Evolutionary conservation across 257 asterid genomes (phyloP).

Genomic region (Fraxinus anomala): DNA sequence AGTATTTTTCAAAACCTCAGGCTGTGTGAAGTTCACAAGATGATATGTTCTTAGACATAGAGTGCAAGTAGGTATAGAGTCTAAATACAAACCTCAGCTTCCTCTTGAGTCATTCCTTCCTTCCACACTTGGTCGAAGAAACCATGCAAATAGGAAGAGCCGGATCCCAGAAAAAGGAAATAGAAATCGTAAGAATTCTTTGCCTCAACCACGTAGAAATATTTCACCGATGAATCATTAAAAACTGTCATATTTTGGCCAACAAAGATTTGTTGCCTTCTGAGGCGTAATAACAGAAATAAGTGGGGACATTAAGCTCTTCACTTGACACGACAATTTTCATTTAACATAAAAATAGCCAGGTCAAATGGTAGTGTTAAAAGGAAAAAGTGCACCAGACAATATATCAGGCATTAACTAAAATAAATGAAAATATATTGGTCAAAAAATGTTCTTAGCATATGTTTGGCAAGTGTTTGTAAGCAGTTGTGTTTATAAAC

Average conservation of each 20-base stretch:
- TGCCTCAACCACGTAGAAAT: not conserved
- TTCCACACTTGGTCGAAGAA: constrained; percentile 57
- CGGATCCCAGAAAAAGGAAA: constrained; percentile 53
- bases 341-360: not conserved
- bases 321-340: not conserved
- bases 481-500: too few species aligned
- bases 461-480: too few species aligned
- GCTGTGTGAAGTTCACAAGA: not conserved
- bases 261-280: not conserved
- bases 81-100: constrained; percentile 70
- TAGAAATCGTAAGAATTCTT: not conserved
- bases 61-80: not conserved
- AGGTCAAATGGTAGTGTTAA: not conserved
- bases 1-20: not conserved
- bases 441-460: constrained; percentile 4
- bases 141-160: constrained; percentile 58
- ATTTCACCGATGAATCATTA: not conserved
- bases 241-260: not conserved
- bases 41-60: not conserved
- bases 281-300: not conserved
- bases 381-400: not conserved
- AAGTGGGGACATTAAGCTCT: not conserved
- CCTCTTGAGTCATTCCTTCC: constrained; percentile 81
- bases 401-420: not conserved
- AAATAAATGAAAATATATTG: not conserved